Base-by-base conservation (phyloP, 169 alveolate species). In the Plasmodium reichenowi region DNA sequence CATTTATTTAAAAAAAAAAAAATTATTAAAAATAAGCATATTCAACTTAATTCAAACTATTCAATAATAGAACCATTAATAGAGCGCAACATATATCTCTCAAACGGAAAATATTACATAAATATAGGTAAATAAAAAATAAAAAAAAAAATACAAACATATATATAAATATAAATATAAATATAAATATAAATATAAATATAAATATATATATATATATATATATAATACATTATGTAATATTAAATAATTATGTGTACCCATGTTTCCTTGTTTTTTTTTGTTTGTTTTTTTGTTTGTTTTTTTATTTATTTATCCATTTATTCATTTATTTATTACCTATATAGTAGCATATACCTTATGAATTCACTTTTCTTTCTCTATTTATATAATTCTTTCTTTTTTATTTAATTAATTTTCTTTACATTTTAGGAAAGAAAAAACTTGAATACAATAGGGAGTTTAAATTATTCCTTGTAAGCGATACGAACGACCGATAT, bases 51-150 rank as follows among this genome's bases (percentile, higher is more conserved):
- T 32, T 80, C 90, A 43, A 80, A 66, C 63, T 80, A 80, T 15
- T 29, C 32, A 24, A 80, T 80, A 48, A 22, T 80, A 3, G 90
- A 80, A 15, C 85, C 90, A 15, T 60, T 80, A 29, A 56, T 80
- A 3, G 90, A 80, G 48, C 22, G 90, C 1, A 80, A 80, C 24
- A 26, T 80, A 15, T 80, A 80, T 32, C 20, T 80, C 50, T 5
- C 56, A 45, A 80, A 80, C 48, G 90, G 90, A n/a, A 80, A 80
- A 29, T 80, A 80, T 38, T 80, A 80, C 83, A 80, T 80, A 38
- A 80, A 80, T 54, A 80, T 80, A 24, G 90, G 90, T 80, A 43
- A 7, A 4, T 0, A 32, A 32, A 38, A 38, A 38, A 38, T 0
- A 5, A 38, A 38, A 38, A 38, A 38, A 38, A 38, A 38, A 5